These are phyloP conservation scores for Austroboletus rostrupii DNA, from an alignment of 1,284 basidiomycete species.

Conservation along the genomic window DNA sequence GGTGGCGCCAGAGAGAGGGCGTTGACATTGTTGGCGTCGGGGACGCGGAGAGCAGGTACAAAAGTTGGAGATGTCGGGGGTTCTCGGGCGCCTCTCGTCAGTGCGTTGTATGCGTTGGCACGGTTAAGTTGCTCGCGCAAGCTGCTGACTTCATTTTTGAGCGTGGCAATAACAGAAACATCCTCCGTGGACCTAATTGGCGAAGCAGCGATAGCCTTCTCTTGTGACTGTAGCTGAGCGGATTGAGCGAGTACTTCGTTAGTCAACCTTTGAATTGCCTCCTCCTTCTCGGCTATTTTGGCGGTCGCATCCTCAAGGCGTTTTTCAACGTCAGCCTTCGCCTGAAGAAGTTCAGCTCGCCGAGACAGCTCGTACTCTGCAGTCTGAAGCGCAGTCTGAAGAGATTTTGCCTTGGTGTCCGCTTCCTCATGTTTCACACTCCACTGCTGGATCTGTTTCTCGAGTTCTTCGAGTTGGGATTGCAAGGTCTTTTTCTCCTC, in stretches of 20 bases:
- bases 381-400: conserved; percentile 68
- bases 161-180: conserved; percentile 77
- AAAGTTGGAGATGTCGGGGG: conserved; percentile 82
- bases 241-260: conserved; percentile 74
- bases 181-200: conserved; percentile 75
- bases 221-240: conserved; percentile 77
- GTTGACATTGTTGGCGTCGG: conserved; percentile 44
- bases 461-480: conserved; percentile 70
- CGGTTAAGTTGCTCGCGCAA: conserved; percentile 95
- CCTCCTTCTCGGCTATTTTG: conserved; percentile 82
- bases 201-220: conserved; percentile 58
- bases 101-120: conserved; percentile 82
- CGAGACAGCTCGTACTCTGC: conserved; percentile 73
- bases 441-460: conserved; percentile 85
- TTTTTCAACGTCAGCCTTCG: conserved; percentile 82
- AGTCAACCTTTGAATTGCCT: conserved; percentile 75
- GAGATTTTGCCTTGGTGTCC: conserved; percentile 72
- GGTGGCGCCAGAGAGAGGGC: conserved; percentile 32
- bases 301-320: conserved; percentile 75
- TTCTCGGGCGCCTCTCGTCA: conserved; percentile 72
- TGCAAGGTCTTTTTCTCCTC: conserved; percentile 90
- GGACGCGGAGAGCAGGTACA: conserved; percentile 62
- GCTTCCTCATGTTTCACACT: conserved; percentile 85
- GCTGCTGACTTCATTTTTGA: conserved; percentile 89
- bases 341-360: conserved; percentile 73